Conservation (phyloP, 148 eudicot genomes). For the Hydrangea macrophylla region DNA sequence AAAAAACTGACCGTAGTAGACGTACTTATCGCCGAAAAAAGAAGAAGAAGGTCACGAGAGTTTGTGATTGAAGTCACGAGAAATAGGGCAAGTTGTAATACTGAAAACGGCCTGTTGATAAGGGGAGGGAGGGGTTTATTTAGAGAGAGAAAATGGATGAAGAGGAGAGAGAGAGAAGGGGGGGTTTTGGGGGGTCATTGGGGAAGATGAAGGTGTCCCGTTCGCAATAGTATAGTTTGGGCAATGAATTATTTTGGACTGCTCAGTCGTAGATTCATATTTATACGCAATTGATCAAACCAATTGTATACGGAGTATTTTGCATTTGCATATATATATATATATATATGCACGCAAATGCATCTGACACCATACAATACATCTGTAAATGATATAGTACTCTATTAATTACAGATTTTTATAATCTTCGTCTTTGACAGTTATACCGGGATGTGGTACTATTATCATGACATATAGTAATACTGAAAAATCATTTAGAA, state of each 20-base stretch:
- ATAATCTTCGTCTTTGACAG: too few species aligned
- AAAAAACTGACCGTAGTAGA: neutral
- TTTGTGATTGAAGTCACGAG: constrained; percentile 5
- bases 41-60: neutral
- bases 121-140: neutral
- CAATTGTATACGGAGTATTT: too few species aligned
- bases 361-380: too few species aligned
- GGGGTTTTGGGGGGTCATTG: neutral
- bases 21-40: too few species aligned
- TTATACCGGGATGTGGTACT: too few species aligned
- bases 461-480: too few species aligned
- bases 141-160: neutral
- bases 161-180: neutral
- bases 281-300: neutral
- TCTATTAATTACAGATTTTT: too few species aligned
- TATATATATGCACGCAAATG: too few species aligned
- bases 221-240: too few species aligned
- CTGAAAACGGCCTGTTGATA: neutral
- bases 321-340: too few species aligned
- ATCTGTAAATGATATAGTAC: too few species aligned
- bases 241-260: neutral
- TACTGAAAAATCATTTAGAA: too few species aligned
- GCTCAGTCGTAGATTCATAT: neutral
- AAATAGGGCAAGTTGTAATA: neutral
- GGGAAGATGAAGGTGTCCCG: neutral